Percentiles rank a stretch among this genome's conserved stretches.
Conservation (phyloP, 2,329 filamentous ascomycete genomes). For the Verticillium dahliae region DNA sequence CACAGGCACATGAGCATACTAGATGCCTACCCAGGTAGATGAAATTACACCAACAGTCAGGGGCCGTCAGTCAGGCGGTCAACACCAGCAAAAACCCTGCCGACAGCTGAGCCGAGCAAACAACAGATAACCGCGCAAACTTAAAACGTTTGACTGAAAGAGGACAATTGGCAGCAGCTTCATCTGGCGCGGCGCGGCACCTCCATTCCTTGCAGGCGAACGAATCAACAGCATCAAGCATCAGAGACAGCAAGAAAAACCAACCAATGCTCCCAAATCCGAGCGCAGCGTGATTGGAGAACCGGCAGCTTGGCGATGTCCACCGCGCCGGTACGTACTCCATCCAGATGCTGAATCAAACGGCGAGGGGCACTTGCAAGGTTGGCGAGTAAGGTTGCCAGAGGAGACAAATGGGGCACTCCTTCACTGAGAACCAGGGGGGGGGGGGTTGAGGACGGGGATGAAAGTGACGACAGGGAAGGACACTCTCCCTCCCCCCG, state of each 20-base stretch:
- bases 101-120: not conserved
- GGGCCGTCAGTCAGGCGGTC: not conserved
- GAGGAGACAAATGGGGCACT: not conserved
- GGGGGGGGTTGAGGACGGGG: too few relatives aligned
- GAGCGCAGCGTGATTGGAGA: not conserved
- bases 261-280: not conserved
- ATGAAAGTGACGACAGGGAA: not conserved
- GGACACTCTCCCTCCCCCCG: not conserved
- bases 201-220: not conserved
- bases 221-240: not conserved
- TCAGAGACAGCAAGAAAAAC: not conserved
- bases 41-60: not conserved
- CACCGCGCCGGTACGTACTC: not conserved
- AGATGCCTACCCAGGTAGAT: too few relatives aligned
- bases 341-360: not conserved
- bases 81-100: not conserved
- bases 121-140: not conserved
- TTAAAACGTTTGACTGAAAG: not conserved
- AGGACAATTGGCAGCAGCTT: not conserved
- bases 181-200: not conserved
- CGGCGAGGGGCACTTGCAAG: not conserved
- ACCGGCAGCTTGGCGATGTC: not conserved
- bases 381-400: not conserved
- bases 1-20: not conserved
- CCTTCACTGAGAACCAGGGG: not conserved